These are phyloP conservation scores for Talaromyces marneffei DNA, from an alignment of 2,329 filamentous ascomycete species.

Conservation along the genomic window DNA sequence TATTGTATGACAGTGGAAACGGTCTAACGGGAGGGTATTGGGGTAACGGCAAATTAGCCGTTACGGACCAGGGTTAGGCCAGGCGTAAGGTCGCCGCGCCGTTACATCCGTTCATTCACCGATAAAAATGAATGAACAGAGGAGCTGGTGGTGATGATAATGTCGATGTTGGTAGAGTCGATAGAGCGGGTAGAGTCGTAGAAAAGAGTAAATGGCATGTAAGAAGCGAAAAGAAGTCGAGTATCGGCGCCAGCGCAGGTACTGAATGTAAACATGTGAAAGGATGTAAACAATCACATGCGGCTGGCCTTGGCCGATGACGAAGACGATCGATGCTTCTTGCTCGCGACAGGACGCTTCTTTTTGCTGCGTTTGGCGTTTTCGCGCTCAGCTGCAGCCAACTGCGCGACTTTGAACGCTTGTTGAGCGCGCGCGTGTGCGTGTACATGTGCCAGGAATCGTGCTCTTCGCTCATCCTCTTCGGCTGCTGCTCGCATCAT, in stretches of 20 bases:
- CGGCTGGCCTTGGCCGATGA: slow-evolving; percentile 16
- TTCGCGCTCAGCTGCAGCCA: slow-evolving; percentile 21
- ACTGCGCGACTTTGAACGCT: slow-evolving; percentile 32
- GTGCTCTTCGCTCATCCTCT: slow-evolving; percentile 32
- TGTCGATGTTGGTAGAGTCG: not conserved
- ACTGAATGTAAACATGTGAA: not conserved
- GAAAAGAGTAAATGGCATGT: not conserved
- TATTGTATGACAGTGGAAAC: not conserved
- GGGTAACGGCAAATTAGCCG: not conserved
- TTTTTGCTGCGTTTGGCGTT: slow-evolving; percentile 21
- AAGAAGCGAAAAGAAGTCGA: not conserved
- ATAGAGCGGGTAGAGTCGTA: not conserved
- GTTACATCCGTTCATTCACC: not conserved
- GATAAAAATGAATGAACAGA: not conserved
- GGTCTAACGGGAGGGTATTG: not conserved
- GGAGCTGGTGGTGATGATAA: not conserved
- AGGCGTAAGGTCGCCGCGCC: not conserved
- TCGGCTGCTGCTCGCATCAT: slow-evolving; percentile 29
- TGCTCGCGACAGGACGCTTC: slow-evolving; percentile 18
- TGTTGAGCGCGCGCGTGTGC: slow-evolving; percentile 38
- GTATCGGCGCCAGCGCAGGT: slow-evolving; percentile 5
- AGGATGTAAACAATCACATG: slow-evolving; percentile 18
- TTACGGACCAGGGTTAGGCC: not conserved
- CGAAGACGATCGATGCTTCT: slow-evolving; percentile 20
- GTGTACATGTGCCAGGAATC: slow-evolving; percentile 37